Evolutionary conservation across 2,329 filamentous ascomycete genomes (phyloP).

Genomic region (Rhexocercosporidium sp.): DNA sequence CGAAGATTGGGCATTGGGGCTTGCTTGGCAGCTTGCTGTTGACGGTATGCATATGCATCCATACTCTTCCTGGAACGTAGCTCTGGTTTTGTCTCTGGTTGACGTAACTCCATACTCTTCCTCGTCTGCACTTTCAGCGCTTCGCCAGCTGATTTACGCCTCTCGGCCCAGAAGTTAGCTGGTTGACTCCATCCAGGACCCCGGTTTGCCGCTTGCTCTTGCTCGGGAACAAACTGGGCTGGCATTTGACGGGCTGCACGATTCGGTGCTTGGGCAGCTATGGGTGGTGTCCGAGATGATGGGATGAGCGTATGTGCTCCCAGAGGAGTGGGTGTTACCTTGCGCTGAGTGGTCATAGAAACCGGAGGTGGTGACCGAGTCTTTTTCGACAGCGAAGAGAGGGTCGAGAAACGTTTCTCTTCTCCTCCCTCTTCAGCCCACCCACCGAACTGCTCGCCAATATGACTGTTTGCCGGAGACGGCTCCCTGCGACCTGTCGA

Average conservation of each 20-base stretch:
- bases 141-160: conserved; percentile 26
- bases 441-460: not conserved
- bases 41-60: conserved; percentile 9
- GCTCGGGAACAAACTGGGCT: not conserved
- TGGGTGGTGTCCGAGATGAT: not conserved
- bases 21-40: not conserved
- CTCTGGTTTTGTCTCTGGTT: conserved; percentile 2
- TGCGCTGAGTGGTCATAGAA: conserved; percentile 20
- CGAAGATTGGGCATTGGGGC: not conserved
- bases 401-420: not conserved
- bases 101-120: conserved; percentile 25
- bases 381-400: not conserved
- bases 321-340: not conserved
- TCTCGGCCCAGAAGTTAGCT: conserved; percentile 22
- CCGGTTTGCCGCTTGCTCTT: not conserved
- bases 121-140: conserved; percentile 19
- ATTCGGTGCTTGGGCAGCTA: not conserved
- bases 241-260: not conserved
- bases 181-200: conserved; percentile 22
- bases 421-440: conserved; percentile 1
- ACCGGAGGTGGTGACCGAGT: conserved; percentile 12
- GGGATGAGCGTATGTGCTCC: not conserved
- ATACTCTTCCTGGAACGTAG: conserved; percentile 3
- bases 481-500: not conserved
- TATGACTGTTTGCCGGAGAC: not conserved